These are phyloP conservation scores for Cinnamomum chago DNA, from an alignment of 164 flowering plant genomes.

Conservation along the genomic window DNA sequence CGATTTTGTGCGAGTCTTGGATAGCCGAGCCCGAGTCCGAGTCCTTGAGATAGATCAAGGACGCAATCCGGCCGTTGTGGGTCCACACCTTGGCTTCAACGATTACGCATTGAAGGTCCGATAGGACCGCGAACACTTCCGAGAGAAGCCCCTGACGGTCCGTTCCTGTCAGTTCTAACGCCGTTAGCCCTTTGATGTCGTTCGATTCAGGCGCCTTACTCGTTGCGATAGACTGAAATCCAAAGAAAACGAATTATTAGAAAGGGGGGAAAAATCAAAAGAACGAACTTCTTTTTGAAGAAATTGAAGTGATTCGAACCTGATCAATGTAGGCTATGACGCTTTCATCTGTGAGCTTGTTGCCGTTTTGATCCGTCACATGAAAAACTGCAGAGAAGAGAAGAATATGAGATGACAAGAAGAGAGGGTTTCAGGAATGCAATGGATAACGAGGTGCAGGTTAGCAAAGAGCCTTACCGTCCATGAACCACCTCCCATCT, in stretches of 20 bases:
- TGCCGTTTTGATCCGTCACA: conserved; percentile 67
- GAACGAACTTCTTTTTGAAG: neutral
- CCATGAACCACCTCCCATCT: conserved; percentile 98
- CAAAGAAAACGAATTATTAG: neutral
- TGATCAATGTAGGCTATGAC: conserved; percentile 61
- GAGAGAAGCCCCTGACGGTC: conserved; percentile 90
- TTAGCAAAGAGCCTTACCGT: conserved; percentile 42
- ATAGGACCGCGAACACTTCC: conserved; percentile 85
- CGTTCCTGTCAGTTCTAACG: conserved; percentile 71
- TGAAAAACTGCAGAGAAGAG: conserved; percentile 52
- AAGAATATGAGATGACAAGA: neutral
- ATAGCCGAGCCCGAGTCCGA: conserved; percentile 56
- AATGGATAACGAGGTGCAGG: conserved; percentile 2
- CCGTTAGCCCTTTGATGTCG: conserved; percentile 52
- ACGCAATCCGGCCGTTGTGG: conserved; percentile 85
- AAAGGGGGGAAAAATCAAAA: neutral
- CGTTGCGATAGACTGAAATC: conserved; percentile 67
- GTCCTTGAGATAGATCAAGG: conserved; percentile 77
- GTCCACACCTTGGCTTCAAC: conserved; percentile 95
- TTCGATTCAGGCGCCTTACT: conserved; percentile 22
- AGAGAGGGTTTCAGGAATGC: neutral
- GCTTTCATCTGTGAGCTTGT: conserved; percentile 62
- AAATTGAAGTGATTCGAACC: conserved; percentile 27
- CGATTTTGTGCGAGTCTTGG: conserved; percentile 55
- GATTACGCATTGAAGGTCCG: conserved; percentile 79